Conservation (phyloP, 2,329 filamentous ascomycete genomes). For the Trichophyton rubrum region DNA sequence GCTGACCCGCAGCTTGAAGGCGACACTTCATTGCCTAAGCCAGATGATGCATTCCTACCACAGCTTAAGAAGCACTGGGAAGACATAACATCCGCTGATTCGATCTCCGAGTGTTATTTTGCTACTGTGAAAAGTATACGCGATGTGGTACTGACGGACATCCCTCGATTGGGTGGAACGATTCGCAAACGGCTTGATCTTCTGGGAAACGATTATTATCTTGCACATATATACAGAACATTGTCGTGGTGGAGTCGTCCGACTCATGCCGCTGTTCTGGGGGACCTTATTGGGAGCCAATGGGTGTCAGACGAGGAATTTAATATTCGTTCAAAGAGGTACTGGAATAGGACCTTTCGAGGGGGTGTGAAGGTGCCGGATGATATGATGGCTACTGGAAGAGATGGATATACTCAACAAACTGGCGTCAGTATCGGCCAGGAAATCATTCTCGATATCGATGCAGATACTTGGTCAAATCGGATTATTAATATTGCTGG, state of each 20-base stretch:
- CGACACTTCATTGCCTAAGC: conserved; percentile 62
- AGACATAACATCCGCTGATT: conserved; percentile 13
- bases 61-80: conserved; percentile 30
- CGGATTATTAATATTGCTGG: conserved; percentile 81
- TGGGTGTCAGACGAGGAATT: conserved; percentile 89
- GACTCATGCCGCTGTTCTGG: conserved; percentile 77
- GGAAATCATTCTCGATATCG: conserved; percentile 19
- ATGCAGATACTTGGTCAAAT: conserved; percentile 51
- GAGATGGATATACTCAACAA: conserved; percentile 29
- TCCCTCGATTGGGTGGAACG: conserved; percentile 53
- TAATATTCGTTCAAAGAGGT: conserved; percentile 55
- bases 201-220: conserved; percentile 86
- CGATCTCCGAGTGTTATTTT: neutral
- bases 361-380: conserved; percentile 50
- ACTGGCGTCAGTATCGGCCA: conserved; percentile 13
- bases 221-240: conserved; percentile 81
- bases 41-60: conserved; percentile 34
- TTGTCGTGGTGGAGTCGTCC: conserved; percentile 73
- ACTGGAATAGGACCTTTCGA: conserved; percentile 70
- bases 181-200: conserved; percentile 73
- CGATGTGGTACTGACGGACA: conserved; percentile 49
- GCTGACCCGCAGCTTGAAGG: conserved; percentile 92
- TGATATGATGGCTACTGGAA: conserved; percentile 25
- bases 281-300: conserved; percentile 85
- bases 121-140: conserved; percentile 17